phyloP scores from a whole-genome alignment of 164 flowering plant species.

The Amborella trichopoda region DNA sequence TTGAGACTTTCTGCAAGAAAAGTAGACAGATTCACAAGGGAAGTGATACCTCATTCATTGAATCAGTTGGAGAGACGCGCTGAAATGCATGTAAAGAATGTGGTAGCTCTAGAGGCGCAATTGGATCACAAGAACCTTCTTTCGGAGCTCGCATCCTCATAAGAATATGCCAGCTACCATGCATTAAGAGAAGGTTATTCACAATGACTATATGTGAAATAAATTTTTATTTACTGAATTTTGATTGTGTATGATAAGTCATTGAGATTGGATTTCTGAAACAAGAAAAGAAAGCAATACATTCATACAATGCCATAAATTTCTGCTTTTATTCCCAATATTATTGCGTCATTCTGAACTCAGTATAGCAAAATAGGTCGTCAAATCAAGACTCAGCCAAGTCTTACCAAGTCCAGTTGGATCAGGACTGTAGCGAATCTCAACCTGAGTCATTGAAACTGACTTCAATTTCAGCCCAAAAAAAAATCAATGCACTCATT shows the following conservation, averaged over 20 bases:
- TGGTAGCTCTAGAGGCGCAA: constrained; percentile 85
- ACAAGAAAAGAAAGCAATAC: not conserved
- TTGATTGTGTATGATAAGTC: not conserved
- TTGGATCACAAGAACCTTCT: constrained; percentile 65
- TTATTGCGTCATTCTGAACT: not conserved
- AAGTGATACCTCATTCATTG: constrained; percentile 38
- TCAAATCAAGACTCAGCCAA: no score
- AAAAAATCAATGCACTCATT: no score
- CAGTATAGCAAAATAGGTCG: no score
- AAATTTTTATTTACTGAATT: not conserved
- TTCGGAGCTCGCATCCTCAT: constrained; percentile 74
- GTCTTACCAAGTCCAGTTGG: no score
- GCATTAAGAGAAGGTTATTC: not conserved
- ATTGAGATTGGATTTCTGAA: not conserved
- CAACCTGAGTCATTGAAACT: no score
- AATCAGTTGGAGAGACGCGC: constrained; percentile 52
- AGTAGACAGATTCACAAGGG: not conserved
- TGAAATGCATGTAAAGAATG: constrained; percentile 89
- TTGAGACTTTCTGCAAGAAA: not conserved
- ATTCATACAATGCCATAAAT: not conserved
- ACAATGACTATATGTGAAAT: not conserved
- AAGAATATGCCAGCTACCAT: constrained; percentile 73
- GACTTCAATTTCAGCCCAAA: no score
- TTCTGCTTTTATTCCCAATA: not conserved
- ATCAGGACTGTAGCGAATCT: no score